Base-by-base conservation (phyloP, 495 filamentous ascomycete species). In the Penicillium argentinense region DNA sequence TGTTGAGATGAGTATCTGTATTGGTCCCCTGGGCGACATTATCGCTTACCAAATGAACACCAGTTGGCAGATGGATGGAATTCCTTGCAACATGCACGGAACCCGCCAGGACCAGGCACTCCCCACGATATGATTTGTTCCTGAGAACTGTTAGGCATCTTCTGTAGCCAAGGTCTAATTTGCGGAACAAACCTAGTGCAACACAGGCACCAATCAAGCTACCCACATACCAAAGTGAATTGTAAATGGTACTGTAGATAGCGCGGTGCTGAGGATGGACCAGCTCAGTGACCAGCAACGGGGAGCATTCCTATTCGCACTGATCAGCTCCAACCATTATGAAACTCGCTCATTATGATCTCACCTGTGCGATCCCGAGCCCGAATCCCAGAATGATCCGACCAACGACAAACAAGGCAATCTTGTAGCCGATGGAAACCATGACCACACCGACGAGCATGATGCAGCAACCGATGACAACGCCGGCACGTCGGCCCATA, bases 391-490 rank as follows among this genome's bases (percentile, higher is more conserved):
- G 78, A 57, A 79, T 66, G 26, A 70, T 62, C 65, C 71, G 42
- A 17, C 80, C 82, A 19, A 71, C 77, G 42, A 84, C 70, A 57
- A 78, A 85, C 68, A 77, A 23, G 80, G 85, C 27, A 81, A 78
- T 37, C 75, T 74, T 40, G 12, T 56, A 51, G n/a, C 47, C 53
- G 8, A 51, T 51, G 9, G 53, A 47, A 9, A 78, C 75, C 27
- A 89, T 82, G 13, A 77, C 78, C 22, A 88, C 84, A 13, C 87
- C 86, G 50, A 89, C 88, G 23, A 63, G 81, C 81, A 86, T 86
- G 57, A 86, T 79, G 3, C 74, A 49, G 39, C 81, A 83, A 29
- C 84, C 84, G 44, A 81, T 66, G 37, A 80, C 65, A 42, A 87
- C 80, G 39, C 81, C 80, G 46, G 73, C 30, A 48, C 82, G 80